Base-by-base conservation (phyloP, 2,329 filamentous ascomycete genomes). In the Leptographium radiaticola region DNA sequence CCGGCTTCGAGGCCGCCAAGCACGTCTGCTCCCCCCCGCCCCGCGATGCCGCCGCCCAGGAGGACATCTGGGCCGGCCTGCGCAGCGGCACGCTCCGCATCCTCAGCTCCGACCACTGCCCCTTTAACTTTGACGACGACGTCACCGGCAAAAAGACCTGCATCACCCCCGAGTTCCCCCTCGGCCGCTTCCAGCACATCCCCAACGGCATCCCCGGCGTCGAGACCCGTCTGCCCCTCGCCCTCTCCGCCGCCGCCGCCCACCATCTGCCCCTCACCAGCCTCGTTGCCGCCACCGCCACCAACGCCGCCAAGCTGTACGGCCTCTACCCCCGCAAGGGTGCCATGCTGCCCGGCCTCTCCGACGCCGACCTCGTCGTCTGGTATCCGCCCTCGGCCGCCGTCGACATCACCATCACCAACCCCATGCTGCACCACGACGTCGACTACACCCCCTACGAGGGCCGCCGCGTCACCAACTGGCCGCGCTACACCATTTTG, bases 381-480 rank as follows among this genome's bases (percentile, higher is more conserved):
- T 82, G 77, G 76, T 77, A 80, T 62, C 75, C 76, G 1, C 65
- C 11, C 1, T 49, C 50, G 6, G 51, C 52, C 13, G 52, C 52
- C 58, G 72, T 54, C 43, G 43, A 51, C 52, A 8, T 72, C 18
- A 63, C 67, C 13, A 71, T 77, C 57, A 64, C 65, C 43, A 80
- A 82, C 59, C 66, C 68, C 9, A 74, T 75, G 65, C 62, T 83
- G 57, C 79, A 84, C 63, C 80, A 83, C 61, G 71, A 77, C 56
- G 74, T 80, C 2, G 79, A 84, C 60, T 81, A 83, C 60, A 81
- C 79, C 10, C 79, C 80, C 0, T 83, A 76, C 59, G 79, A 83
- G 62, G 79, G 79, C 0, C 70, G 69, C 49, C 66, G 61, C n/a
- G 61, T 84, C 43, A 70, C 69, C 33, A 78, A 83, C 55, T 83